Evolutionary conservation across 2,329 filamentous ascomycete genomes (phyloP).

Genomic region (Hypoxylon sp.): DNA sequence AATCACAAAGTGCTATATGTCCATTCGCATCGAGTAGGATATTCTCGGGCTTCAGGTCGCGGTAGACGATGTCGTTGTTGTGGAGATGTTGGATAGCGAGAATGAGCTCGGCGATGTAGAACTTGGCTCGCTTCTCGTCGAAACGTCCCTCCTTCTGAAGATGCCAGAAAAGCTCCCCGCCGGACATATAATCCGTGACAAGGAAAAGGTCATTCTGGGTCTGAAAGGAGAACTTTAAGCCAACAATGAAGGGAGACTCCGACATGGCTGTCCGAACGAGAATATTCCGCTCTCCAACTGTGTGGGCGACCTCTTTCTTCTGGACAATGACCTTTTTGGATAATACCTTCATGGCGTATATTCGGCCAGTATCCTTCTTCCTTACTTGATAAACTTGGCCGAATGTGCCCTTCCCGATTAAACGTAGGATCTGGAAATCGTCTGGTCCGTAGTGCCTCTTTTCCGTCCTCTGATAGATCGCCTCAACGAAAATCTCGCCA

Average conservation of each 20-base stretch:
- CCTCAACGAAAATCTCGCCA: constrained; percentile 90
- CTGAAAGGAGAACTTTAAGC: constrained; percentile 98
- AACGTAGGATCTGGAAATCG: constrained; percentile 94
- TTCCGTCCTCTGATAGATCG: constrained; percentile 87
- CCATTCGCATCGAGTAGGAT: constrained; percentile 97
- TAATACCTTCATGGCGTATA: constrained; percentile 99
- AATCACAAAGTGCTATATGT: constrained; percentile 97
- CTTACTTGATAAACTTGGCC: constrained; percentile 98
- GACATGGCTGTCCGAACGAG: constrained; percentile 95
- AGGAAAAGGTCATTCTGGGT: constrained; percentile 96
- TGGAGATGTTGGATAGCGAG: constrained; percentile 95
- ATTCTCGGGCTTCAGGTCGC: constrained; percentile 97
- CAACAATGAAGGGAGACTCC: constrained; percentile 97
- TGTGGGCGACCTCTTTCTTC: constrained; percentile 99
- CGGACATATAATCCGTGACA: constrained; percentile 99
- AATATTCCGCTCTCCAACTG: constrained; percentile 96
- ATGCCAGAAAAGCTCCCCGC: constrained; percentile 98
- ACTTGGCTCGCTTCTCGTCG: constrained; percentile 94
- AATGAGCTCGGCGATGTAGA: constrained; percentile 98
- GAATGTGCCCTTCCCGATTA: constrained; percentile 98
- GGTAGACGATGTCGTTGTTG: constrained; percentile 97
- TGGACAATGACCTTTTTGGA: constrained; percentile 99
- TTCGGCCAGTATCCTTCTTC: constrained; percentile 95
- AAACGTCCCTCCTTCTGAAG: constrained; percentile 97
- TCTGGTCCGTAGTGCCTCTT: constrained; percentile 94